A percentile compares a stretch with the other conserved stretches of the same genome.
These are phyloP conservation scores for Mediolabrus comicus DNA, from an alignment of 108 stramenopile species.

Conservation along the genomic window DNA sequence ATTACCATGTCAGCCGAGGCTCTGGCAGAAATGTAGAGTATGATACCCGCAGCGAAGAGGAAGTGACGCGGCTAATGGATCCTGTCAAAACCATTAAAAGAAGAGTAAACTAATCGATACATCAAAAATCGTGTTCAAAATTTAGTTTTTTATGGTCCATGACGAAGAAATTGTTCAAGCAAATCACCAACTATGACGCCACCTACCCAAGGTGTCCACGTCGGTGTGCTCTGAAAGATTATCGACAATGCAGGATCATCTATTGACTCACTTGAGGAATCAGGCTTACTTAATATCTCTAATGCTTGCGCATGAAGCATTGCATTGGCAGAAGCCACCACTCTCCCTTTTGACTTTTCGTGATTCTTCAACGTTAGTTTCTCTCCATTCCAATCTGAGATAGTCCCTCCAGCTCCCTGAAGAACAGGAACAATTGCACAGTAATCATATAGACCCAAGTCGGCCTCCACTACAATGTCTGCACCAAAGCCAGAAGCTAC, in stretches of 20 bases:
- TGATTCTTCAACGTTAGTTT: constrained; percentile 21
- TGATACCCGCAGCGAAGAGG: constrained; percentile 12
- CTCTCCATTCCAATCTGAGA: constrained; percentile 33
- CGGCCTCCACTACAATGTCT: constrained; percentile 32
- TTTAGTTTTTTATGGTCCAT: background rate
- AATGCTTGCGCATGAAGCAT: constrained; percentile 24
- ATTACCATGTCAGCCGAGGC: constrained; percentile 47
- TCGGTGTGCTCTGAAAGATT: background rate
- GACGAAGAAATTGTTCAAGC: background rate
- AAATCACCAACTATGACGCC: background rate
- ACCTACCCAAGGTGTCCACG: background rate
- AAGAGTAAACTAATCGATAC: too few relatives aligned
- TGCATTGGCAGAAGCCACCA: constrained; percentile 24
- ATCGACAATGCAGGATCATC: background rate
- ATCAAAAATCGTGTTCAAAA: too few relatives aligned
- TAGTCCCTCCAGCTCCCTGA: constrained; percentile 35
- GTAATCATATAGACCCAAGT: constrained; percentile 36
- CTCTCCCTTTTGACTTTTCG: constrained; percentile 21
- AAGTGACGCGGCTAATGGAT: too few relatives aligned
- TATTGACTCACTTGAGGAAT: background rate
- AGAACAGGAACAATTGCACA: constrained; percentile 28
- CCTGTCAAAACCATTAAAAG: too few relatives aligned
- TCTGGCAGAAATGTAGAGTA: constrained; percentile 53
- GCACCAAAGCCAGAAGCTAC: constrained; percentile 38
- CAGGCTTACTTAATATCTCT: constrained; percentile 12